Evolutionary conservation across 441 rosid species (phyloP).

Genomic region (Dalechampia spathulata): DNA sequence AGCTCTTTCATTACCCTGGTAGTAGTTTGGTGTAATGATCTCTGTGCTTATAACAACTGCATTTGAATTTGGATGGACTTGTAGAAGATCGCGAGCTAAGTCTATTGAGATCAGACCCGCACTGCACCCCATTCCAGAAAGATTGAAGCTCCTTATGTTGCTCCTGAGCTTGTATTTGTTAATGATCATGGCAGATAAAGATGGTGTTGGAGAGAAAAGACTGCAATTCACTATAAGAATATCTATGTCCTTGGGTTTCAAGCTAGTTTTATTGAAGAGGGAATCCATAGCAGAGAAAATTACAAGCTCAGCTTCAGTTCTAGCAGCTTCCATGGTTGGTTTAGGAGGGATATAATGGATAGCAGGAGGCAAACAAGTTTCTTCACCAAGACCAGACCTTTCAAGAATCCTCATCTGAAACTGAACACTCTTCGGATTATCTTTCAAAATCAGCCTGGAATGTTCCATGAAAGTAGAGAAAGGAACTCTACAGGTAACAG

Average conservation of each 20-base stretch:
- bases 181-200: constrained; percentile 83
- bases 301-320: constrained; percentile 71
- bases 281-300: constrained; percentile 81
- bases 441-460: constrained; percentile 56
- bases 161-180: constrained; percentile 87
- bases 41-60: constrained; percentile 84
- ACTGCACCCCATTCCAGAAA: constrained; percentile 94
- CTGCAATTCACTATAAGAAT: constrained; percentile 89
- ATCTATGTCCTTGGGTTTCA: constrained; percentile 70
- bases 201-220: constrained; percentile 85
- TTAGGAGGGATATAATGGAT: constrained; percentile 89
- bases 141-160: constrained; percentile 85
- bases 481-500: constrained; percentile 79
- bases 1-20: constrained; percentile 76
- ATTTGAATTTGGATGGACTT: constrained; percentile 74
- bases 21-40: constrained; percentile 84
- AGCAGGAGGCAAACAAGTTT: constrained; percentile 86
- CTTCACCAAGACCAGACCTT: constrained; percentile 90
- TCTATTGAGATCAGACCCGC: constrained; percentile 80
- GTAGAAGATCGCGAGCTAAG: constrained; percentile 78
- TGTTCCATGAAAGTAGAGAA: constrained; percentile 90
- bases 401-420: constrained; percentile 91
- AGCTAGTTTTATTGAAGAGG: constrained; percentile 58
- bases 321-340: constrained; percentile 73
- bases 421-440: constrained; percentile 76